Conservation (phyloP, 2,329 filamentous ascomycete species). For the Lasiodiplodia citricola region DNA sequence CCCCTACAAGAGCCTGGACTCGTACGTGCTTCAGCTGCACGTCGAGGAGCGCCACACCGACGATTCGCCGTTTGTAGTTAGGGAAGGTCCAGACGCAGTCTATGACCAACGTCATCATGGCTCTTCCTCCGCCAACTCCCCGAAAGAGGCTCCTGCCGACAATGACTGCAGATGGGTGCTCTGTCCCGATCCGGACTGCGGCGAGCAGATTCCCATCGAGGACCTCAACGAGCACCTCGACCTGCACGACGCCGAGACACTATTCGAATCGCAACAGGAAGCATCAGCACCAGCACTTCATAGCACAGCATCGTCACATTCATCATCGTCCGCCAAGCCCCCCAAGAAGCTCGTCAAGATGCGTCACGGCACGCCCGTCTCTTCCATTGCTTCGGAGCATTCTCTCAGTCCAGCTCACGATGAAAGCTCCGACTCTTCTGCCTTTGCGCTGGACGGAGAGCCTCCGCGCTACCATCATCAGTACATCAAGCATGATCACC, state of each 20-base stretch:
- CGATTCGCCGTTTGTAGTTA: conserved; percentile 44
- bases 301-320: conserved; percentile 29
- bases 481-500: not conserved
- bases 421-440: conserved; percentile 28
- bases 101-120: conserved; percentile 29
- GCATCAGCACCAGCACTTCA: not conserved
- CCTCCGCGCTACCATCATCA: conserved; percentile 21
- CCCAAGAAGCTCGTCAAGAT: conserved; percentile 40
- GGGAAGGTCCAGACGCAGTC: conserved; percentile 30
- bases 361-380: conserved; percentile 29
- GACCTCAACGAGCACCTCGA: conserved; percentile 55
- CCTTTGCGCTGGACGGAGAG: conserved; percentile 29
- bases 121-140: not conserved
- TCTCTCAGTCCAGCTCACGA: conserved; percentile 32
- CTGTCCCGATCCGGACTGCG: conserved; percentile 51
- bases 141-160: not conserved
- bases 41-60: conserved; percentile 47
- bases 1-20: not conserved
- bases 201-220: conserved; percentile 47
- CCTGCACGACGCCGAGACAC: conserved; percentile 48
- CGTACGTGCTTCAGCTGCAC: conserved; percentile 45
- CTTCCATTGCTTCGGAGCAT: conserved; percentile 31
- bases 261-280: conserved; percentile 33
- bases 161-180: conserved; percentile 34
- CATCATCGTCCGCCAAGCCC: conserved; percentile 34